These are phyloP conservation scores for Aspergillus ellipticus DNA, from an alignment of 495 filamentous ascomycete genomes.

Conservation along the genomic window DNA sequence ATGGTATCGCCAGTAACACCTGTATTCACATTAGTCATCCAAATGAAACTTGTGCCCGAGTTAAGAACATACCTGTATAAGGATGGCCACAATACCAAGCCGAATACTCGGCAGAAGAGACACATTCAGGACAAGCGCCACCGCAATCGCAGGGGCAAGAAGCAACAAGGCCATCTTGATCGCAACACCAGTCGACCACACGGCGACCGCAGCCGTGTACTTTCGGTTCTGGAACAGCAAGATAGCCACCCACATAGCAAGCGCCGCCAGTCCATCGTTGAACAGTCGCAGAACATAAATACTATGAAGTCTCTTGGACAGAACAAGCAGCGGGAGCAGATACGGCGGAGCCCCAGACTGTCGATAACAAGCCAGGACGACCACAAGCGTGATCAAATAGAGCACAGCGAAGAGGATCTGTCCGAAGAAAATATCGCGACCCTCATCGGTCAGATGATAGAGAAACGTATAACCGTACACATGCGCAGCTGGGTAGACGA, in stretches of 20 bases:
- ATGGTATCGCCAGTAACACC: conserved; percentile 69
- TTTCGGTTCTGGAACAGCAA: conserved; percentile 66
- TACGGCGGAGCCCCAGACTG: conserved; percentile 79
- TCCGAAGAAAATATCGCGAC: conserved; percentile 70
- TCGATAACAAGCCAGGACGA: conserved; percentile 82
- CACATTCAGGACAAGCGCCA: conserved; percentile 66
- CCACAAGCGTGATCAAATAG: conserved; percentile 67
- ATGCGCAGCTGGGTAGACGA: conserved; percentile 92
- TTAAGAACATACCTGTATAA: conserved; percentile 58
- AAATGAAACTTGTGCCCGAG: neutral
- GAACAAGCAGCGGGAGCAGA: conserved; percentile 77
- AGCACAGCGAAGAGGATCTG: conserved; percentile 76
- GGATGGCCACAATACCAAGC: conserved; percentile 64
- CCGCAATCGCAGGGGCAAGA: conserved; percentile 71
- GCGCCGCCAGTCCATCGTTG: conserved; percentile 86
- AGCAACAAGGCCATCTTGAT: conserved; percentile 92
- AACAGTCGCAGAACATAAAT: conserved; percentile 90
- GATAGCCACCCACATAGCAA: conserved; percentile 78
- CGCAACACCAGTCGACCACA: conserved; percentile 75
- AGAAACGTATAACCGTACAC: conserved; percentile 85
- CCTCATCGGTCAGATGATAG: conserved; percentile 71
- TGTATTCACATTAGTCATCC: conserved; percentile 21
- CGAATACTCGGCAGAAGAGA: conserved; percentile 59
- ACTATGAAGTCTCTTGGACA: conserved; percentile 91
- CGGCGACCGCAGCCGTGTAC: conserved; percentile 67